Evolutionary conservation across 2,329 filamentous ascomycete genomes (phyloP).

Genomic region (Ophiostoma populinum): DNA sequence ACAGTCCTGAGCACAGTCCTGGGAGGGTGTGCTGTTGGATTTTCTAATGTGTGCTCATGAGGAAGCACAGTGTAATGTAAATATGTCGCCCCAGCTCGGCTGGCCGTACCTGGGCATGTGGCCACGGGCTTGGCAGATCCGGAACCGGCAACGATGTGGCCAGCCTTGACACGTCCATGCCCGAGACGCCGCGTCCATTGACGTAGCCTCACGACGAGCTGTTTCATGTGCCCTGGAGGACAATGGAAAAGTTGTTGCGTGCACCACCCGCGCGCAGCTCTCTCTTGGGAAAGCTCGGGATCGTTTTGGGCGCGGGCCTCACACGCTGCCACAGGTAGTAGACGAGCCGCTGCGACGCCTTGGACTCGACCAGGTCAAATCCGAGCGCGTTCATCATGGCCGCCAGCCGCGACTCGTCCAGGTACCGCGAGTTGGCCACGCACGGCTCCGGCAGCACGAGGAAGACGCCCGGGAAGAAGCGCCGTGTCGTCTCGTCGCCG

Average conservation of each 20-base stretch:
- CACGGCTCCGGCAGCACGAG: conserved; percentile 81
- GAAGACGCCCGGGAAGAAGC: conserved; percentile 55
- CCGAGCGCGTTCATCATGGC: conserved; percentile 65
- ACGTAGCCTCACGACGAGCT: neutral
- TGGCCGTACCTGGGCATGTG: no score
- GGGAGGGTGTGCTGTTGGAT: no score
- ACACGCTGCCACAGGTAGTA: conserved; percentile 69
- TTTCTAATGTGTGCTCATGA: no score
- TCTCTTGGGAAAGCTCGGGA: conserved; percentile 44
- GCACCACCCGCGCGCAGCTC: conserved; percentile 57
- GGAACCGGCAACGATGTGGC: no score
- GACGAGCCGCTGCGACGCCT: conserved; percentile 65
- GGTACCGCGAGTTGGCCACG: conserved; percentile 77
- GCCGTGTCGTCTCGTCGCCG: conserved; percentile 7
- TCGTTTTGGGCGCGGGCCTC: conserved; percentile 10
- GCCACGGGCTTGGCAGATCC: no score
- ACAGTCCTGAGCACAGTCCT: no score
- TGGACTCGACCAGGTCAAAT: conserved; percentile 47
- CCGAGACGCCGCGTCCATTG: neutral
- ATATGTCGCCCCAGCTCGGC: no score
- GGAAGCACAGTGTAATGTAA: no score
- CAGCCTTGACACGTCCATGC: no score
- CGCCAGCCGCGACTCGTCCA: conserved; percentile 51
- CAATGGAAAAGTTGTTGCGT: conserved; percentile 84
- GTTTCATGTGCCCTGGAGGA: conserved; percentile 28